Evolutionary conservation across 129 eudicot species (phyloP).

Genomic region (carrot (Daucus carota)): DH1_v3.0 NC_030385.2:1384501-1385000

Average conservation of each 20-base stretch:
- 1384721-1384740: conserved; percentile 23
- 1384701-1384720: neutral
- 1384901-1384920: neutral
- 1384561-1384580: neutral
- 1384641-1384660: neutral
- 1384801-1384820: conserved; percentile 20
- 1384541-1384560: neutral
- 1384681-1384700: neutral
- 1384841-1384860: conserved; percentile 31
- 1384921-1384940: neutral
- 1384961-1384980: conserved; percentile 40
- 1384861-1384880: conserved; percentile 27
- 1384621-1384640: conserved; percentile 1
- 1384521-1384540: no score
- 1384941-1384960: conserved; percentile 32
- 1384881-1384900: neutral
- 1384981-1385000: conserved; percentile 47
- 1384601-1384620: conserved; percentile 5
- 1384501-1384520: neutral
- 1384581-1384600: neutral
- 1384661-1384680: neutral
- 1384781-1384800: conserved; percentile 23
- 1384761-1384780: conserved; percentile 30
- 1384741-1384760: conserved; percentile 35
- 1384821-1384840: conserved; percentile 29